A percentile compares a stretch with the other conserved stretches of the same genome.
phyloP scores from a whole-genome alignment of 2,329 filamentous ascomycete genomes.

The Cadophora luteo-olivacea region DNA sequence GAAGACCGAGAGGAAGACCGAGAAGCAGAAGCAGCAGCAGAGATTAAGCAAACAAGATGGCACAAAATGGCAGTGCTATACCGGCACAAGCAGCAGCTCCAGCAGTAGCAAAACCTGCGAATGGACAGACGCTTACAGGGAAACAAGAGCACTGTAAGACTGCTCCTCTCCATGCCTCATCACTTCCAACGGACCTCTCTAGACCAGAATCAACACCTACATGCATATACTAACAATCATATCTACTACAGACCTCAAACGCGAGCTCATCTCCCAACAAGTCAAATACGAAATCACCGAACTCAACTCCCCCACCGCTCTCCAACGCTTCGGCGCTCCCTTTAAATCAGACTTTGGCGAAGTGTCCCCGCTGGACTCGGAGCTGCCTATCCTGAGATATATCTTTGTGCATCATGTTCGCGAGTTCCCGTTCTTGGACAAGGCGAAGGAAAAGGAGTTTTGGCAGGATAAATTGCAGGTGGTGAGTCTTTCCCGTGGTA shows the following conservation, averaged over 20 bases:
- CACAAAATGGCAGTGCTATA: constrained; percentile 31
- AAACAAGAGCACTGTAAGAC: constrained; percentile 93
- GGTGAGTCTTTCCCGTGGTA: constrained; percentile 59
- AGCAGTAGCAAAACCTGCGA: constrained; percentile 17
- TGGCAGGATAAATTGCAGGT: constrained; percentile 98
- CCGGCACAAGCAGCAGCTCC: constrained; percentile 5
- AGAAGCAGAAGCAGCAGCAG: background rate
- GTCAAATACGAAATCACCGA: constrained; percentile 90
- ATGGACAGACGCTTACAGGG: constrained; percentile 69
- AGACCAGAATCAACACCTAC: constrained; percentile 20
- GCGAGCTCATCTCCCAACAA: constrained; percentile 90
- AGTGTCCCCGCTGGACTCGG: constrained; percentile 90
- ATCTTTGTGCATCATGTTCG: constrained; percentile 98
- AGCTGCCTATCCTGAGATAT: constrained; percentile 90
- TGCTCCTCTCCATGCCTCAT: background rate
- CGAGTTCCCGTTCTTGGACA: constrained; percentile 96
- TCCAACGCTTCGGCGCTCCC: constrained; percentile 93
- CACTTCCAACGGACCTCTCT: background rate
- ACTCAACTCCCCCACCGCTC: constrained; percentile 91
- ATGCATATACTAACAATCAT: constrained; percentile 1
- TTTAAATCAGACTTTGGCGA: constrained; percentile 94
- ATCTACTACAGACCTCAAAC: constrained; percentile 78
- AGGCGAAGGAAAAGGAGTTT: constrained; percentile 97
- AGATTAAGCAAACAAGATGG: constrained; percentile 9
- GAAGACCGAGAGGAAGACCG: background rate